These are phyloP conservation scores for Erysiphe pulchra DNA, from an alignment of 2,329 filamentous ascomycete species.

Conservation along the genomic window DNA sequence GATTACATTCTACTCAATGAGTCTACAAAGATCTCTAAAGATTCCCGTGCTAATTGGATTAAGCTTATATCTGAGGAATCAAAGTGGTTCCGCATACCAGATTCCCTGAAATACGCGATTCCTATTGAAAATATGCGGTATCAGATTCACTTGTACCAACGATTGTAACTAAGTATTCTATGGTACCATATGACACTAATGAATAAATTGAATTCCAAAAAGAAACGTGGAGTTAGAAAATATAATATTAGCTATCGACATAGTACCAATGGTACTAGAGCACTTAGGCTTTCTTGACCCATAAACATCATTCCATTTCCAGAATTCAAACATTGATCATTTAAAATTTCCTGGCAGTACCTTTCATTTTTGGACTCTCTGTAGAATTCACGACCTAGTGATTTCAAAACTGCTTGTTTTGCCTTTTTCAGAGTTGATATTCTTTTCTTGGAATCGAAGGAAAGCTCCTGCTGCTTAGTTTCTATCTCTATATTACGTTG, in stretches of 20 bases:
- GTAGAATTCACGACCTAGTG: slow-evolving; percentile 27
- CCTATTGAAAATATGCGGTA: slow-evolving; percentile 85
- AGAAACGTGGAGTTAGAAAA: neutral
- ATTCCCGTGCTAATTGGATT: slow-evolving; percentile 30
- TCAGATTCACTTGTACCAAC: slow-evolving; percentile 61
- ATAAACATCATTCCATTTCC: slow-evolving; percentile 5
- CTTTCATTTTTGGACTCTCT: slow-evolving; percentile 8
- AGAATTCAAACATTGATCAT: slow-evolving; percentile 6
- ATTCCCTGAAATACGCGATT: slow-evolving; percentile 51
- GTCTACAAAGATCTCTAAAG: slow-evolving; percentile 15
- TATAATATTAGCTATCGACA: slow-evolving; percentile 16
- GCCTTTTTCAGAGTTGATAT: slow-evolving; percentile 29
- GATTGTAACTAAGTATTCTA: slow-evolving; percentile 7
- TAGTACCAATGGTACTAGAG: slow-evolving; percentile 34
- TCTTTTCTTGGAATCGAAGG: slow-evolving; percentile 16
- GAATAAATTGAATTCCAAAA: neutral
- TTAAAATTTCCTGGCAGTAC: slow-evolving; percentile 7
- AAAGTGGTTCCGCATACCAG: slow-evolving; percentile 56
- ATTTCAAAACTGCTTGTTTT: slow-evolving; percentile 32
- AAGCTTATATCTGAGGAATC: slow-evolving; percentile 54
- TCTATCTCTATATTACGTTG: too few relatives aligned
- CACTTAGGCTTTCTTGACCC: slow-evolving; percentile 23
- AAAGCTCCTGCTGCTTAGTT: too few relatives aligned
- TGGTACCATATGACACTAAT: neutral
- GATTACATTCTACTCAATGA: slow-evolving; percentile 46